Percentiles rank a stretch among this genome's conserved stretches.
phyloP scores from a whole-genome alignment of 2,329 filamentous ascomycete genomes.

The Colletotrichum lindemuthianum region DNA sequence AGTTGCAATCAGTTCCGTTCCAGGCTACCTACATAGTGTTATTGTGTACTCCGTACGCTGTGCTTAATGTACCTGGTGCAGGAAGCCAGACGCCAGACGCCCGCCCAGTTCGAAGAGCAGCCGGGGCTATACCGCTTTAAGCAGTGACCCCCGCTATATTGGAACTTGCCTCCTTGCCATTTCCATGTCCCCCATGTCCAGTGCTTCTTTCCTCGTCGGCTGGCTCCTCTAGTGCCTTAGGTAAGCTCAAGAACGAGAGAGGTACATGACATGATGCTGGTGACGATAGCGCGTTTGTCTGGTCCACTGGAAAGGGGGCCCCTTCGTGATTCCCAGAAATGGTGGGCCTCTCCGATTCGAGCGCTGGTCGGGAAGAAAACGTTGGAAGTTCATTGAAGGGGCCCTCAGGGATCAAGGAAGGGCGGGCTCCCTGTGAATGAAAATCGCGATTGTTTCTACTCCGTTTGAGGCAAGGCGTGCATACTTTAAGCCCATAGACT shows the following conservation, averaged over 20 bases:
- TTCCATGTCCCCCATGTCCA: conserved; percentile 8
- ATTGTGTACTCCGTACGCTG: too few relatives aligned
- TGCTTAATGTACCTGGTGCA: too few relatives aligned
- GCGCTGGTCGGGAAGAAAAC: conserved; percentile 1
- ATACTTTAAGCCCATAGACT: too few relatives aligned
- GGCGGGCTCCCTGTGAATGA: conserved; percentile 14
- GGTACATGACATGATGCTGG: neutral
- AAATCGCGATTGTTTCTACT: too few relatives aligned
- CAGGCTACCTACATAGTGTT: too few relatives aligned
- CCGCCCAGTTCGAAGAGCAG: conserved; percentile 19
- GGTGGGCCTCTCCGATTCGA: conserved; percentile 17
- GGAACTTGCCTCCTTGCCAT: conserved; percentile 2
- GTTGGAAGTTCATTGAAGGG: conserved; percentile 15
- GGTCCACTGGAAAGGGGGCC: conserved; percentile 2
- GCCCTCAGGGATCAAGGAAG: conserved; percentile 23
- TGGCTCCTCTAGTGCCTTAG: neutral
- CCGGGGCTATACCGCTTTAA: conserved; percentile 10
- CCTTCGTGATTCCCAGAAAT: conserved; percentile 12
- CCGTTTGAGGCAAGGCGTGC: too few relatives aligned
- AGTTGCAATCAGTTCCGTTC: too few relatives aligned
- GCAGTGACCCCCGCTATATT: neutral
- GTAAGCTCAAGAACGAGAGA: neutral
- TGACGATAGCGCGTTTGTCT: neutral
- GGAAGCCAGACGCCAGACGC: conserved; percentile 6
- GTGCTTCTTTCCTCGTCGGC: neutral